A percentile compares a stretch with the other conserved stretches of the same genome.
These are phyloP conservation scores for Linum tenue DNA, from an alignment of 345 rosid species.

Conservation along the genomic window DNA sequence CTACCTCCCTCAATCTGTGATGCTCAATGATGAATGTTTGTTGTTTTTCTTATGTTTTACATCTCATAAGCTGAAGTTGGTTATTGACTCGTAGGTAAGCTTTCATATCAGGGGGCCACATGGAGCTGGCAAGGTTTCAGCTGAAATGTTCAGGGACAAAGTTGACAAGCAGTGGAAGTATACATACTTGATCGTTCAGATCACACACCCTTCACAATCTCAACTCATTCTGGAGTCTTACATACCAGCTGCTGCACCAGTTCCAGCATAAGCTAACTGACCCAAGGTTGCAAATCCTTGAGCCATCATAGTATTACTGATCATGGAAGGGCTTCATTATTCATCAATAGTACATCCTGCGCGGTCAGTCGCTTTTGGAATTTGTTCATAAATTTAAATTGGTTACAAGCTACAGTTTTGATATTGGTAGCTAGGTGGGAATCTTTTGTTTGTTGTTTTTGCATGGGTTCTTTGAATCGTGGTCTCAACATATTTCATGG, in stretches of 20 bases:
- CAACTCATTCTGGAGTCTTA: conserved; percentile 82
- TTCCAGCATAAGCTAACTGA: not conserved
- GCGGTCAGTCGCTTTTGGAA: too few species aligned
- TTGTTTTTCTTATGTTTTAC: not conserved
- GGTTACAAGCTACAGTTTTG: too few species aligned
- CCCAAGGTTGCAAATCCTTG: too few species aligned
- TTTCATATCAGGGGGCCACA: conserved; percentile 88
- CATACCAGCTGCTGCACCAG: conserved; percentile 45
- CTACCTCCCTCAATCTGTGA: not conserved
- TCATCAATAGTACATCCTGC: too few species aligned
- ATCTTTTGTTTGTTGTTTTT: too few species aligned
- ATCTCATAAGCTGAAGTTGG: not conserved
- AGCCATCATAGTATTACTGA: too few species aligned
- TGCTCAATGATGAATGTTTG: not conserved
- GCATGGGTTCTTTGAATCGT: too few species aligned
- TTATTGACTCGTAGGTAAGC: conserved; percentile 38
- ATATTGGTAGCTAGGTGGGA: too few species aligned
- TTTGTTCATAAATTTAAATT: too few species aligned
- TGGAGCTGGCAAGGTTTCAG: conserved; percentile 81
- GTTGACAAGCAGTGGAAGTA: conserved; percentile 79
- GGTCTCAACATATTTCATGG: too few species aligned
- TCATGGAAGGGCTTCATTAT: too few species aligned
- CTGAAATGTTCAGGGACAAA: conserved; percentile 90
- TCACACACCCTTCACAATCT: conserved; percentile 54
- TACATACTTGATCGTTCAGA: conserved; percentile 72